Evolutionary conservation across 192 early-diverging fungal genomes (phyloP), one percentile per base, ranked within the genome.

Genomic region (Lobulomyces angularis): DNA sequence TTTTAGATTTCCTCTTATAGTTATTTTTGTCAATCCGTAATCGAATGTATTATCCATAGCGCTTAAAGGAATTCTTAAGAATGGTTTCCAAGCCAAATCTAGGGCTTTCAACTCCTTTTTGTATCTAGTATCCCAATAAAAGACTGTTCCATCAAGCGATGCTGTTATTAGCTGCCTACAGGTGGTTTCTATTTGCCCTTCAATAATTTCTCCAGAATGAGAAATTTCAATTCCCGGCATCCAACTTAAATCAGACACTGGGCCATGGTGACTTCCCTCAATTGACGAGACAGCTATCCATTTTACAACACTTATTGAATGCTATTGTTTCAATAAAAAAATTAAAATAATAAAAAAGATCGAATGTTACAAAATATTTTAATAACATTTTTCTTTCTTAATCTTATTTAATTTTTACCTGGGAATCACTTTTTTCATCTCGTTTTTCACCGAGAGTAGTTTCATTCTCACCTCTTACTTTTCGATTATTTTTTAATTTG

Each of bases 31-130:
- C n/a, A 78, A 25, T 7, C 71, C 63, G 37, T 78, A 78, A 35
- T 78, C 75, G 50, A 68, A 76, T 11, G 65, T 70, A 28, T 72
- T 71, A 43, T 78, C 75, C 53, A 76, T 53, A 12, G 74, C 44
- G 34, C 62, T 68, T n/a, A 77, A 40, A 3, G 74, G 67, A 0
- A 77, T 39, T 27, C 69, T 39, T 37, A 77, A 58, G 31, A 70
- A 69, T 23, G 75, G 75, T 36, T 59, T 52, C 75, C 75, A 78
- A 2, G 56, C 51, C 19, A 74, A 46, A 53, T 78, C 75, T 20
- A 77, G 46, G 12, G 58, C 40, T 40, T 62, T 63, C 17, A 59
- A 27, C 9, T 78, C 73, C 41, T 76, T 76, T 33, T 78, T 77
- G 26, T 33, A 67, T 19, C 75, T 47, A 12, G 64, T 50, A 48